Evolutionary conservation across 192 early-diverging fungal genomes (phyloP).

Genomic region (Fimicolochytrium jonesii): DNA sequence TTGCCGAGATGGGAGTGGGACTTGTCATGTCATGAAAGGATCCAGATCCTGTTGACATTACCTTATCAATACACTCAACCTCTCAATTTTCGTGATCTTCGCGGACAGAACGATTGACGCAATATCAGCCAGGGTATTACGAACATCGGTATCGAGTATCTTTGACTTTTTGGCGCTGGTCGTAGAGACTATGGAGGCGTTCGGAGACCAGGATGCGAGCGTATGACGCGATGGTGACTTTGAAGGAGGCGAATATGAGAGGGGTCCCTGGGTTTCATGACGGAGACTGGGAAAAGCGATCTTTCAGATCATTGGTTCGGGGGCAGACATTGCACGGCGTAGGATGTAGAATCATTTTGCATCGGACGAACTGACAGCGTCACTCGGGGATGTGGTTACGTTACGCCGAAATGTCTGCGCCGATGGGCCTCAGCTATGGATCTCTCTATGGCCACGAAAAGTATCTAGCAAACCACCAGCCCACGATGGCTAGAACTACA

Average conservation of each 20-base stretch:
- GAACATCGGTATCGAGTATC: neutral
- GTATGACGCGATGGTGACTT: too few species aligned
- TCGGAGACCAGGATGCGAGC: conserved; percentile 20
- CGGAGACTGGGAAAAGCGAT: too few species aligned
- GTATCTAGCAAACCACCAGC: neutral
- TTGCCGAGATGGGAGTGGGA: too few species aligned
- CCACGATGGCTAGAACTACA: neutral
- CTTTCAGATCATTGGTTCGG: too few species aligned
- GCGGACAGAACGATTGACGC: conserved; percentile 1
- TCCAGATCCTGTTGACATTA: too few species aligned
- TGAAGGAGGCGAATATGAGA: too few species aligned
- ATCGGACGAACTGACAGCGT: too few species aligned
- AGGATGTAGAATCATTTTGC: neutral
- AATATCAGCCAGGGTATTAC: neutral
- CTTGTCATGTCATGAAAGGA: too few species aligned
- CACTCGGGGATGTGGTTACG: neutral
- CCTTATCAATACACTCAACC: too few species aligned
- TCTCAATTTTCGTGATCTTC: too few species aligned
- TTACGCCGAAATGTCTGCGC: neutral
- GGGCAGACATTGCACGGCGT: neutral
- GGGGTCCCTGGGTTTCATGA: too few species aligned
- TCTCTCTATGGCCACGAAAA: neutral
- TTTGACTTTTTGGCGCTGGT: neutral
- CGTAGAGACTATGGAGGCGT: conserved; percentile 20
- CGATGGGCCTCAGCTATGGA: neutral